Base-by-base conservation (phyloP, 2,329 filamentous ascomycete genomes). In the Zymoseptoria brevis region DNA sequence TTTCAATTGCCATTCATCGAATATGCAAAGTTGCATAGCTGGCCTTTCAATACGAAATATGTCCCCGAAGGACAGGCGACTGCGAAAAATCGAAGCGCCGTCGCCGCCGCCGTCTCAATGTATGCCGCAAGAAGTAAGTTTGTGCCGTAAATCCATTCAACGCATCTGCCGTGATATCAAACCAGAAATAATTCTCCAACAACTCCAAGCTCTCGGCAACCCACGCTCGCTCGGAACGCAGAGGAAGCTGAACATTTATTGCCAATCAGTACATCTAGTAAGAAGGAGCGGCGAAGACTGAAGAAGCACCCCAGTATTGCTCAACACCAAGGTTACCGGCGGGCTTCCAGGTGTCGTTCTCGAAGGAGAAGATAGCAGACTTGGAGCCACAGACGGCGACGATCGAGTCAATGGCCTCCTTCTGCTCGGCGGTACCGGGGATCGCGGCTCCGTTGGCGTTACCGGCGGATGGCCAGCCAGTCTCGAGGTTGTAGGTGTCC, bases 261-360 rank as follows among this genome's bases (percentile, higher is more conserved):
- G 29, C 24, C 35, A 16, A 7, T 7, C 35, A 45, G 1, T 45
- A 7, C 13, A 16, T 45, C 35, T 45, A 45, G 35, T 45, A 45
- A 4, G 35, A 45, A 22, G 26, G 26, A 29, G 54, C 60, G 29
- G 48, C 87, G 61, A 71, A 72, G 24, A 72, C 57, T 13, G 60
- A 53, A 2, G 77, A 76, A 72, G 83, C 86, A 64, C 91, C 90
- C 83, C 90, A 96, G 81, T 81, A 80, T 77, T 86, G 84, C 86
- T 96, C 92, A 69, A 91, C 90, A 62, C 77, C 76, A 75, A 85
- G 89, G 35, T 76, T 73, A 66, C 87, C 88, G 29, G 82, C 76
- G 49, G 76, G 69, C 86, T 96, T 96, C 92, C 92, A 97, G 67
- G 75, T 64, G 74, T 96, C 92, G 70, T 95, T 79, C 69, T 83